A percentile compares a stretch with the other conserved stretches of the same genome.
Evolutionary conservation across 2,329 filamentous ascomycete genomes (phyloP).

Genomic region (Cytospora schulzeri): DNA sequence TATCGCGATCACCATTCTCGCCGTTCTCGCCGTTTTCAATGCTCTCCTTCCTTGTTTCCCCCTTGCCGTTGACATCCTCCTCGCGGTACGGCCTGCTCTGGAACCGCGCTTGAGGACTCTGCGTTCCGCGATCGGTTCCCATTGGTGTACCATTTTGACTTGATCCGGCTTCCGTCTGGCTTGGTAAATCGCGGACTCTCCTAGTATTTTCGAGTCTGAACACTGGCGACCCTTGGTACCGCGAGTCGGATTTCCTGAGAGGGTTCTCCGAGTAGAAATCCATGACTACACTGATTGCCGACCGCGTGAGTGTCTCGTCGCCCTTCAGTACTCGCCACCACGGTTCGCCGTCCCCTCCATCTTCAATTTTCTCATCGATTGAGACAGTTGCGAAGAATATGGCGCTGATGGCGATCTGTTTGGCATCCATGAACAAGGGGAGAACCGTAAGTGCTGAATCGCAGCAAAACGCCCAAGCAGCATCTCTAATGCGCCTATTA

Average conservation of each 20-base stretch:
- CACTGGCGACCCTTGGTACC: conserved; percentile 52
- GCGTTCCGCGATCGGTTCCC: conserved; percentile 50
- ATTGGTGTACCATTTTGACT: conserved; percentile 53
- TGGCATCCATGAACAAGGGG: conserved; percentile 77
- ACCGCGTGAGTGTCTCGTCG: conserved; percentile 67
- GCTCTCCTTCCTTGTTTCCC: conserved; percentile 24
- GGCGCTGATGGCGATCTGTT: conserved; percentile 80
- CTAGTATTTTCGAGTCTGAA: conserved; percentile 60
- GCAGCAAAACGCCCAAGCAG: conserved; percentile 91
- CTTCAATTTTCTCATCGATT: conserved; percentile 73
- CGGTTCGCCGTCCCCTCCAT: conserved; percentile 66
- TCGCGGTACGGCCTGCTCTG: conserved; percentile 40
- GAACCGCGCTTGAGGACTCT: conserved; percentile 46
- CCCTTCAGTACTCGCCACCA: conserved; percentile 88
- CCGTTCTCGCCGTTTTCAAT: conserved; percentile 22
- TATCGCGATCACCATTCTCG: conserved; percentile 11
- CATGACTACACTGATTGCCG: conserved; percentile 76
- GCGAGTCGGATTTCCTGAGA: conserved; percentile 58
- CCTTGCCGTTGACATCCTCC: conserved; percentile 41
- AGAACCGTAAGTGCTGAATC: conserved; percentile 84
- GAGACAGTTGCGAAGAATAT: conserved; percentile 85
- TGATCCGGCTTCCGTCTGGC: conserved; percentile 48
- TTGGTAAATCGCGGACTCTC: conserved; percentile 45
- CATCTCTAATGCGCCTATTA: conserved; percentile 80
- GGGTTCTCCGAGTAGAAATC: conserved; percentile 69